Percentiles rank a stretch among this genome's conserved stretches.
phyloP scores from a whole-genome alignment of 2,329 filamentous ascomycete genomes.

The Zalaria sp. region DNA sequence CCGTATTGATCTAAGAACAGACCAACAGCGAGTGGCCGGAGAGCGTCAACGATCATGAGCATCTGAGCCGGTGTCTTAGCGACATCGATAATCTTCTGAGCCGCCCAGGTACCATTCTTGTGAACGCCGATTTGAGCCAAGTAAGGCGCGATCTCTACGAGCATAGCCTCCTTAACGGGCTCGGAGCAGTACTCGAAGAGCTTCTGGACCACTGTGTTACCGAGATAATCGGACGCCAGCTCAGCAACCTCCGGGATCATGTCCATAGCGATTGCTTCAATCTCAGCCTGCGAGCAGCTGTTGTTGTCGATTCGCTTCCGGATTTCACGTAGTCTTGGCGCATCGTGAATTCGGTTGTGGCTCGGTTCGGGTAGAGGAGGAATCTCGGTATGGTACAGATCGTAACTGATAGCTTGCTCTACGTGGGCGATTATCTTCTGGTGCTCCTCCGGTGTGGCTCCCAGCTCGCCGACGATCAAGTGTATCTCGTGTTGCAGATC shows the following conservation, averaged over 20 bases:
- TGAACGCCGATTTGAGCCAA: slow-evolving; percentile 94
- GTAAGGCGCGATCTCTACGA: slow-evolving; percentile 74
- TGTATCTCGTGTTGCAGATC: slow-evolving; percentile 75
- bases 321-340: slow-evolving; percentile 87
- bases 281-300: slow-evolving; percentile 69
- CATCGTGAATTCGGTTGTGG: slow-evolving; percentile 80
- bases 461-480: slow-evolving; percentile 77
- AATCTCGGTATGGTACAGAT: slow-evolving; percentile 65
- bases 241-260: slow-evolving; percentile 98
- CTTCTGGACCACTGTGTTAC: slow-evolving; percentile 99
- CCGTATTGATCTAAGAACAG: slow-evolving; percentile 96
- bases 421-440: slow-evolving; percentile 59
- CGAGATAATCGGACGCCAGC: slow-evolving; percentile 86
- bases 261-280: slow-evolving; percentile 78
- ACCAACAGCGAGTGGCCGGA: slow-evolving; percentile 76
- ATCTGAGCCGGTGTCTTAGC: slow-evolving; percentile 77
- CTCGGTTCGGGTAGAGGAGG: slow-evolving; percentile 79
- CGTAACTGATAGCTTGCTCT: slow-evolving; percentile 62
- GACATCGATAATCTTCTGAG: slow-evolving; percentile 97
- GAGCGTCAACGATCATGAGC: slow-evolving; percentile 66
- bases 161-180: slow-evolving; percentile 78
- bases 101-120: slow-evolving; percentile 99
- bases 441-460: slow-evolving; percentile 66
- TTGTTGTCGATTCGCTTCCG: slow-evolving; percentile 96
- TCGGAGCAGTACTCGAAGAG: slow-evolving; percentile 95